These are phyloP conservation scores for Mortierella alpina DNA, from an alignment of 192 early-diverging fungal genomes.

Conservation along the genomic window DNA sequence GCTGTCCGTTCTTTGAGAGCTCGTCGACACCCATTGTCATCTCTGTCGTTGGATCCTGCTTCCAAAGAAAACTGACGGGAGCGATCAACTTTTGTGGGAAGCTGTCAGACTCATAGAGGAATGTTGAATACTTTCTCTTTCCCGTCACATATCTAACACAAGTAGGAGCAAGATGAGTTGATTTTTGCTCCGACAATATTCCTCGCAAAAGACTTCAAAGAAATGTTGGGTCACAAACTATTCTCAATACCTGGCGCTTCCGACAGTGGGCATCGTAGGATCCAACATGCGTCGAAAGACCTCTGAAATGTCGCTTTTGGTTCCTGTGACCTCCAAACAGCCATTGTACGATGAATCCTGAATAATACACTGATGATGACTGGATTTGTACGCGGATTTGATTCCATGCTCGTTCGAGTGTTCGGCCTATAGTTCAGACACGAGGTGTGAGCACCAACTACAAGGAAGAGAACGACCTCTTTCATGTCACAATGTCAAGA, in stretches of 20 bases:
- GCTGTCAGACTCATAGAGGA: constrained; percentile 60
- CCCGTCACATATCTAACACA: constrained; percentile 69
- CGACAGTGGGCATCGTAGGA: constrained; percentile 63
- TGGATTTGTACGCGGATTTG: constrained; percentile 79
- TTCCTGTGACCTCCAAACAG: constrained; percentile 79
- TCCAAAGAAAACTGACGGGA: constrained; percentile 85
- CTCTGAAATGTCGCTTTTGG: constrained; percentile 53
- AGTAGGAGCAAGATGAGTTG: neutral
- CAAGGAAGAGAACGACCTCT: no score
- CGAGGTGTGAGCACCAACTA: neutral
- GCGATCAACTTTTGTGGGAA: constrained; percentile 75
- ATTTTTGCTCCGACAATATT: neutral
- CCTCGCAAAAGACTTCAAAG: neutral
- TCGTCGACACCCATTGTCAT: constrained; percentile 17
- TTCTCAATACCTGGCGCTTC: constrained; percentile 43
- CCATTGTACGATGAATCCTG: constrained; percentile 89
- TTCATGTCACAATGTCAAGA: neutral
- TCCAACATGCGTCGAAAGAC: constrained; percentile 71
- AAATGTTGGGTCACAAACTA: neutral
- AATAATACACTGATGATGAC: constrained; percentile 77
- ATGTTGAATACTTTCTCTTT: constrained; percentile 63
- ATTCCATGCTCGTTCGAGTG: constrained; percentile 89
- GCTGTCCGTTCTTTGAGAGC: constrained; percentile 42
- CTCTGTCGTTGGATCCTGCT: constrained; percentile 33
- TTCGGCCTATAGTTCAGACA: constrained; percentile 63